These are phyloP conservation scores for Exophiala phaeomuriformis DNA, from an alignment of 2,329 filamentous ascomycete genomes.

Conservation along the genomic window DNA sequence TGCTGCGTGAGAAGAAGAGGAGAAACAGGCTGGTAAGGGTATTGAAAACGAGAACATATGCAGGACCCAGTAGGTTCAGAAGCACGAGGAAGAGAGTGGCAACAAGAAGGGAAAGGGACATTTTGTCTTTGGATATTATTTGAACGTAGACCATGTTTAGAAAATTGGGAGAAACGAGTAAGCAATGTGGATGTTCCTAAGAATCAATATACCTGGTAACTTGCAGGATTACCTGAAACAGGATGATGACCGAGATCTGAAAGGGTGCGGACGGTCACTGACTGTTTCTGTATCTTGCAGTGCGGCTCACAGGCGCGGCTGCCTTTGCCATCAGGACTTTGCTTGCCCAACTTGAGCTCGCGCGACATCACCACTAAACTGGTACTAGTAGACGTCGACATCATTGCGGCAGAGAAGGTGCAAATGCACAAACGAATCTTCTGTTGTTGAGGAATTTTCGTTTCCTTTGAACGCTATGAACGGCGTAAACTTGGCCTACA, in stretches of 20 bases:
- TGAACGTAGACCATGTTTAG: no score
- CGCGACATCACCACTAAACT: no score
- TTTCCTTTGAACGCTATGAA: no score
- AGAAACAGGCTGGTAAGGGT: background rate
- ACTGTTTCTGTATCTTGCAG: no score
- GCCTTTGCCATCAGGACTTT: background rate
- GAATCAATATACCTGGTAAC: no score
- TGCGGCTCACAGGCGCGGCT: background rate
- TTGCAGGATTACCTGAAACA: background rate
- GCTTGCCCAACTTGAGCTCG: background rate
- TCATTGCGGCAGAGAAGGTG: background rate
- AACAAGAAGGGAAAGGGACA: background rate
- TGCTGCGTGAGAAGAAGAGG: background rate
- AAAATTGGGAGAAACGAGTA: no score
- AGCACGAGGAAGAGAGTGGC: background rate
- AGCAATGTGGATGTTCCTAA: no score
- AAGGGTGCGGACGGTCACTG: background rate
- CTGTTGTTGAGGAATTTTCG: background rate
- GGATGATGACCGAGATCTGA: background rate
- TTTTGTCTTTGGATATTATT: background rate
- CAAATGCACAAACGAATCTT: background rate
- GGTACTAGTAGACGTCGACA: background rate
- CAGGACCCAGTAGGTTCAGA: background rate
- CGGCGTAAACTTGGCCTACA: no score
- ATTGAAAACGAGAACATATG: background rate